These are phyloP conservation scores for Cephaloascus albidus DNA, from an alignment of 805 yeast species.

Conservation along the genomic window DNA sequence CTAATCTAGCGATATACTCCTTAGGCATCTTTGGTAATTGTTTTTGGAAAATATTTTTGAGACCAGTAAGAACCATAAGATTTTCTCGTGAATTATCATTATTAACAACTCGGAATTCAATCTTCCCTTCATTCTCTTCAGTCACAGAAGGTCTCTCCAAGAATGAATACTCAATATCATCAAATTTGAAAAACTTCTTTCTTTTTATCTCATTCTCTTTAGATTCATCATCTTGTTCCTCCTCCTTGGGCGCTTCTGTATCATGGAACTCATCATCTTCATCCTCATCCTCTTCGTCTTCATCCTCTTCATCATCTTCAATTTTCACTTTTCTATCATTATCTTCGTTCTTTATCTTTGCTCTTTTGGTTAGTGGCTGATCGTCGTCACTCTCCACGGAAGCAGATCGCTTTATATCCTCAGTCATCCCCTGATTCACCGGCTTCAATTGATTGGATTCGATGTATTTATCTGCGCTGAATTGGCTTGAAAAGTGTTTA, in stretches of 20 bases:
- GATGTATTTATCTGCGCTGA: too few relatives aligned
- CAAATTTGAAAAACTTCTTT: conserved; percentile 48
- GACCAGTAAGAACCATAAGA: conserved; percentile 86
- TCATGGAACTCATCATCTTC: conserved; percentile 10
- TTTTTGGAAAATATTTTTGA: conserved; percentile 92
- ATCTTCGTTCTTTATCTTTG: background rate
- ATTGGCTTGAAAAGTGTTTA: too few relatives aligned
- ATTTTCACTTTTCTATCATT: conserved; percentile 4
- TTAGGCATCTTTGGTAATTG: conserved; percentile 98
- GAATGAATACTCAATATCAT: conserved; percentile 73
- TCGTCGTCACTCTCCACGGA: background rate
- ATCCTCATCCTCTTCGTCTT: conserved; percentile 6
- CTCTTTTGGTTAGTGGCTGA: background rate
- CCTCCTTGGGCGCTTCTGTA: conserved; percentile 16
- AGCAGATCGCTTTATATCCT: background rate
- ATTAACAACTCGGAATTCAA: conserved; percentile 93
- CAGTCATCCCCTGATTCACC: background rate
- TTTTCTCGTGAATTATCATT: conserved; percentile 85
- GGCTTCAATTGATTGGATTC: too few relatives aligned
- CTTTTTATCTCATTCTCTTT: conserved; percentile 32
- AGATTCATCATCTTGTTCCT: conserved; percentile 27
- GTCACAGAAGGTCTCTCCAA: conserved; percentile 90
- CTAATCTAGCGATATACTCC: conserved; percentile 90
- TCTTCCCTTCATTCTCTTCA: conserved; percentile 88
- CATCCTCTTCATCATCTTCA: conserved; percentile 6